Evolutionary conservation across 768 basidiomycete species (phyloP).

Genomic region (Tubosaeta sp.): DNA sequence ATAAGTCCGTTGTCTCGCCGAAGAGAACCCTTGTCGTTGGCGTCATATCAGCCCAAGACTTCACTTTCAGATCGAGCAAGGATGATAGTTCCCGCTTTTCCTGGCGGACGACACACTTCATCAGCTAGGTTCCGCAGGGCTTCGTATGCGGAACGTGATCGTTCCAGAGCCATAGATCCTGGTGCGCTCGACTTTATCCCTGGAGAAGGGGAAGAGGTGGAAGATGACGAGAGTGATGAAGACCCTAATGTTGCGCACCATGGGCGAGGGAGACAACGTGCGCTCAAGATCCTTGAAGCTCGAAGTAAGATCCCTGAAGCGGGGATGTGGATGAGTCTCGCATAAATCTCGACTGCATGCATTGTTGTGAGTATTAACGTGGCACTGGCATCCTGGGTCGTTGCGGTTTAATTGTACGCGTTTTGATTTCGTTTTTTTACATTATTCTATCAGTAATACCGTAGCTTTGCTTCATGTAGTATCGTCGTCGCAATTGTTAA

Average conservation of each 20-base stretch:
- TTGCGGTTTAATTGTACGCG: constrained; percentile 6
- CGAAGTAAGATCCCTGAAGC: constrained; percentile 63
- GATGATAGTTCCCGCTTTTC: constrained; percentile 28
- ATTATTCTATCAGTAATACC: constrained; percentile 32
- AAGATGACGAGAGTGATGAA: constrained; percentile 31
- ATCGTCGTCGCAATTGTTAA: constrained; percentile 23
- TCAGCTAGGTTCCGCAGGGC: constrained; percentile 54
- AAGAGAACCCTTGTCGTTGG: constrained; percentile 43
- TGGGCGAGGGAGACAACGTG: constrained; percentile 52
- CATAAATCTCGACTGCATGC: constrained; percentile 25
- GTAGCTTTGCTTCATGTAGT: constrained; percentile 29
- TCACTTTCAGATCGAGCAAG: constrained; percentile 38
- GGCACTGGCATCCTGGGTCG: constrained; percentile 1
- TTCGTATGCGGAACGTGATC: constrained; percentile 67
- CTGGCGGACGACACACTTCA: constrained; percentile 25
- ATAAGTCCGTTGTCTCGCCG: constrained; percentile 40
- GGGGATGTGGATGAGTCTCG: constrained; percentile 83
- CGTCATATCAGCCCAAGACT: constrained; percentile 55
- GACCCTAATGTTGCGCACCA: constrained; percentile 22
- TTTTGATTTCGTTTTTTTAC: constrained; percentile 18
- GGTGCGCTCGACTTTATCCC: constrained; percentile 60
- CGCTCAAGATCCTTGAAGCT: constrained; percentile 65
- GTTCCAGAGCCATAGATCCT: constrained; percentile 59
- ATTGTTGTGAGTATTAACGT: constrained; percentile 8
- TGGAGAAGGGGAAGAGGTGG: constrained; percentile 49